A percentile compares a stretch with the other conserved stretches of the same genome.
Conservation (phyloP, 1,284 basidiomycete species). For the Ceratorhiza oryzae-sativae region DNA sequence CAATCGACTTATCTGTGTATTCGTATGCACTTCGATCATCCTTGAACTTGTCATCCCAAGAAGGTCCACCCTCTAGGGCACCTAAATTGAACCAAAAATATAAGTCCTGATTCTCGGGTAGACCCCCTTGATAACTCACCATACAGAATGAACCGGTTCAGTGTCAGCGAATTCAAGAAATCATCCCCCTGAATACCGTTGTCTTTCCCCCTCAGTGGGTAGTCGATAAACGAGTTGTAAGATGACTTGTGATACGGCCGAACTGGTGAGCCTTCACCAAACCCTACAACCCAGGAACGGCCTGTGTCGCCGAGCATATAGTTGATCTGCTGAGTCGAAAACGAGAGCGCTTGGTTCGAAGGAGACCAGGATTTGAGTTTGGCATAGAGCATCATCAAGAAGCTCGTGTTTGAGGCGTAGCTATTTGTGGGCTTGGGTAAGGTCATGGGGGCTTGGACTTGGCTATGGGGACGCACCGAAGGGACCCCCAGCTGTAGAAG, state of each 20-base stretch:
- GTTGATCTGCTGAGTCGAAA: slow-evolving; percentile 41
- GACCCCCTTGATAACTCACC: slow-evolving; percentile 6
- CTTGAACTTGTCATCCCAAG: slow-evolving; percentile 41
- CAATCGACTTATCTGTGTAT: slow-evolving; percentile 40
- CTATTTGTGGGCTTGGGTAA: neutral
- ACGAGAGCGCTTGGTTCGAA: slow-evolving; percentile 32
- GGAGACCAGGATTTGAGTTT: slow-evolving; percentile 34
- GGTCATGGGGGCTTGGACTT: neutral
- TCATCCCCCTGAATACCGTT: slow-evolving; percentile 40
- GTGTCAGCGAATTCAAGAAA: slow-evolving; percentile 42
- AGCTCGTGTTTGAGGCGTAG: slow-evolving; percentile 40
- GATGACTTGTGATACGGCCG: slow-evolving; percentile 42
- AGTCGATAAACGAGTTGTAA: slow-evolving; percentile 43
- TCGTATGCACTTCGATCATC: slow-evolving; percentile 40
- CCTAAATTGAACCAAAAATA: slow-evolving; percentile 18
- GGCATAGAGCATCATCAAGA: slow-evolving; percentile 41
- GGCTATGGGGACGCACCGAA: slow-evolving; percentile 20
- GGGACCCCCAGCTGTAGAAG: slow-evolving; percentile 41
- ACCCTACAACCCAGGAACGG: slow-evolving; percentile 43
- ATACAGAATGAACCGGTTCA: slow-evolving; percentile 42
- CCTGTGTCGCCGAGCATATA: slow-evolving; percentile 41
- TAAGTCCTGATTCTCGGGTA: neutral
- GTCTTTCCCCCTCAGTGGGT: slow-evolving; percentile 39
- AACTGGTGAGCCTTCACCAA: slow-evolving; percentile 40
- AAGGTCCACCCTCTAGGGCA: slow-evolving; percentile 41